Evolutionary conservation across 1,284 basidiomycete genomes (phyloP).

Genomic region (Inonotus obliquus): DNA sequence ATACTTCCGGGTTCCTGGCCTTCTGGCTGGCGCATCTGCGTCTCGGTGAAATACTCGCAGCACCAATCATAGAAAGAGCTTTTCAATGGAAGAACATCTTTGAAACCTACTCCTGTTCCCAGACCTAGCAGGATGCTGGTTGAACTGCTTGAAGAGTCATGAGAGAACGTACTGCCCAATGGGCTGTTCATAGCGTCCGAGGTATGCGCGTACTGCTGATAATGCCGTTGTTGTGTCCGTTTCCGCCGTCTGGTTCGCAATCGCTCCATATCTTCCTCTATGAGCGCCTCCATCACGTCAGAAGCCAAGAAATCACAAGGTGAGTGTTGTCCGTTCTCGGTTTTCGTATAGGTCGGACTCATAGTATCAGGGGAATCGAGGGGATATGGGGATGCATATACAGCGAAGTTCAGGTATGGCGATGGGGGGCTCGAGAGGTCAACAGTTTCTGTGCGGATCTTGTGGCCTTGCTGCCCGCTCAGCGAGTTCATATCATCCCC

Average conservation of each 20-base stretch:
- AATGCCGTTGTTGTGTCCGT: slow-evolving; percentile 34
- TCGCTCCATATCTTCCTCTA: slow-evolving; percentile 89
- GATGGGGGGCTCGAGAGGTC: slow-evolving; percentile 66
- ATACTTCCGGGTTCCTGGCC: slow-evolving; percentile 92
- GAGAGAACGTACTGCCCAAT: slow-evolving; percentile 67
- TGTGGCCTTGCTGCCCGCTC: slow-evolving; percentile 29
- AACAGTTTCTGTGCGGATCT: slow-evolving; percentile 30
- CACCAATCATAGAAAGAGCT: slow-evolving; percentile 96
- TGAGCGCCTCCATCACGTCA: slow-evolving; percentile 80
- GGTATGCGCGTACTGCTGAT: slow-evolving; percentile 16
- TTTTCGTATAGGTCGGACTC: background rate
- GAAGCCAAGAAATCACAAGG: slow-evolving; percentile 57
- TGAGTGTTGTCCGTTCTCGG: slow-evolving; percentile 4
- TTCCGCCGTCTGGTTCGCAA: slow-evolving; percentile 62
- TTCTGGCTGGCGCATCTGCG: slow-evolving; percentile 97
- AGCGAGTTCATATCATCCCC: slow-evolving; percentile 50
- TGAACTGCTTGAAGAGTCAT: slow-evolving; percentile 51
- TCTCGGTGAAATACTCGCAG: slow-evolving; percentile 96
- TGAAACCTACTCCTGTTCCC: slow-evolving; percentile 66
- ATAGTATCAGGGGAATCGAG: slow-evolving; percentile 33
- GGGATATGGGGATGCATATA: slow-evolving; percentile 72
- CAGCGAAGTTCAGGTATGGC: slow-evolving; percentile 69
- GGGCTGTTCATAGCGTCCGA: slow-evolving; percentile 52
- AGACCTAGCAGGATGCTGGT: slow-evolving; percentile 62
- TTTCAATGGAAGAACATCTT: slow-evolving; percentile 81